These are phyloP conservation scores for Tothia fuscella DNA, from an alignment of 2,329 filamentous ascomycete genomes.

Conservation along the genomic window DNA sequence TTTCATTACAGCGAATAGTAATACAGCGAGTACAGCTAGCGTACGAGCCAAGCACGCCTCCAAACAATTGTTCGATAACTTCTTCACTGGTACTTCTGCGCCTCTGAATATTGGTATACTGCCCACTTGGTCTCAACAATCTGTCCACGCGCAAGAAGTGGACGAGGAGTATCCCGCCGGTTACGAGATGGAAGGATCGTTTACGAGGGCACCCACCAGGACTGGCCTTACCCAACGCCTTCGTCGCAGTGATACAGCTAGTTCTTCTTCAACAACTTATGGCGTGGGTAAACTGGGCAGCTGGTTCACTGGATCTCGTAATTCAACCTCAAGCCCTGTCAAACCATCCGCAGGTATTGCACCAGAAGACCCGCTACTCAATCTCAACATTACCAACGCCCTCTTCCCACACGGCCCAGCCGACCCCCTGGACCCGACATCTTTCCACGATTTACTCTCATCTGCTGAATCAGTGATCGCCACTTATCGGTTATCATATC, in stretches of 20 bases:
- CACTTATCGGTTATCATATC: conserved; percentile 45
- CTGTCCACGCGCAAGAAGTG: background rate
- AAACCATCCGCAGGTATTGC: conserved; percentile 1
- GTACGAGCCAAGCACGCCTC: conserved; percentile 1
- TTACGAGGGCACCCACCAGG: background rate
- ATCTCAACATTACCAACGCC: conserved; percentile 40
- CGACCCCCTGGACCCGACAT: conserved; percentile 38
- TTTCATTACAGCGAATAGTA: conserved; percentile 7
- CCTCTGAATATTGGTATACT: background rate
- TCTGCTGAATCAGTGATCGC: conserved; percentile 44
- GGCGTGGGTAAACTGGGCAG: conserved; percentile 1
- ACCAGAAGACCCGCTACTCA: conserved; percentile 40
- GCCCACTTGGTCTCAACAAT: background rate
- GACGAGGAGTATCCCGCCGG: background rate
- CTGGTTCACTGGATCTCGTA: conserved; percentile 1
- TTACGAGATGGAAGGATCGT: background rate
- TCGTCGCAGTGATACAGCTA: conserved; percentile 1
- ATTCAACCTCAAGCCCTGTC: background rate
- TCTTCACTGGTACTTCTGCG: conserved; percentile 6
- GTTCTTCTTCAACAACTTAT: background rate
- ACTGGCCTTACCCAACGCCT: too few species aligned
- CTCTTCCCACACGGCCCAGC: conserved; percentile 41
- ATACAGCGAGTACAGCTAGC: conserved; percentile 1
- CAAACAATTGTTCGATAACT: conserved; percentile 2
- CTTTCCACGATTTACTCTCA: conserved; percentile 44